Base-by-base conservation (phyloP, 1,284 basidiomycete genomes). In the Leccinum insolens region DNA sequence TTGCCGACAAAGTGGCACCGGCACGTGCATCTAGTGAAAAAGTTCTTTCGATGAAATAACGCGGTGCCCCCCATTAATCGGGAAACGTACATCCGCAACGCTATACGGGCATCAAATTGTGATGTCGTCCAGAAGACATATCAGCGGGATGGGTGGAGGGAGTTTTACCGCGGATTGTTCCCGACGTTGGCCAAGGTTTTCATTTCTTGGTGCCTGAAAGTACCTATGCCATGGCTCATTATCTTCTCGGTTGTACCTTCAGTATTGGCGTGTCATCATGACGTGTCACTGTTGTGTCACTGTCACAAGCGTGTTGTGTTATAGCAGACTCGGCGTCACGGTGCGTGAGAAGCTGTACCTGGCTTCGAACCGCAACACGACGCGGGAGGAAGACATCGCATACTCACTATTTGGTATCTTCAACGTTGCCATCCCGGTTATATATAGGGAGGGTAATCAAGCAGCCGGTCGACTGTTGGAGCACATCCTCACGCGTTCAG, bases 131-230 rank as follows among this genome's bases (percentile, higher is more conserved):
- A 83, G 59, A 92, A 91, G 78, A 99, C 97, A 22, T 93, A 93
- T 79, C 83, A 85, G 62, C 86, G 88, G 22, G 97, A 99, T 77
- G 97, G 97, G 0, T 94, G 95, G 90, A 86, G 91, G 70, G 97
- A 96, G 4, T 95, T 99, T 79, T 99, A 99, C 82, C 91, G 96
- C 62, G 97, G 97, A 46, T 81, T 97, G 71, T 86, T 95, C 67
- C 95, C 95, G 44, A 95, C 94, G 61, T 84, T 98, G 72, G 94
- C 96, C 60, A 99, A 98, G 88, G 92, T 90, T 66, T 39, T 4
- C 60, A 44, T 44, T 67, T 37, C 68, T 37, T 59, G 4, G 20
- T 55, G 39, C 66, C 3, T 28, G 34, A 34, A 31, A 59, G 64
- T 62, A 41, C 31, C 6, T 3, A 31, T 31, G 28, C 28, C 9